Base-by-base conservation (phyloP, 805 yeast species). In the Cyberlindnera americana region DNA sequence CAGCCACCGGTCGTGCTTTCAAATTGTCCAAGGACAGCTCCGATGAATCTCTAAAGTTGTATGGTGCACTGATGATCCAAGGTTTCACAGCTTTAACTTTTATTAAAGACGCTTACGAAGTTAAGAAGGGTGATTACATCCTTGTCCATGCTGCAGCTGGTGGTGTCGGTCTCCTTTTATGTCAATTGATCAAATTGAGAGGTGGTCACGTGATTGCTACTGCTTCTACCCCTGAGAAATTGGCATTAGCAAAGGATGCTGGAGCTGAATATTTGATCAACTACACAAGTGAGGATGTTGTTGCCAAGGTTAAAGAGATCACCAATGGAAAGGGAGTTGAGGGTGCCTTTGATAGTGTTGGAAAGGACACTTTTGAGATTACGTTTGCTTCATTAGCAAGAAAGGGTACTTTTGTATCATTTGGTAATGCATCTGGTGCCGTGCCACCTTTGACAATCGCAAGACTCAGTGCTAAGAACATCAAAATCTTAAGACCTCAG, bases 81-180 rank as follows among this genome's bases (percentile, higher is more conserved):
- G 93, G 88, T 2, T 65, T 89, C 46, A 90, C 97, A 6, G 93
- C 91, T 2, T 61, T 83, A 52, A 74, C 91, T 1, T 78, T 90
- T 43, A 64, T 78, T 33, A 64, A 70, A 26, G 88, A 84, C 46
- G 75, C 93, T 2, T 77, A 84, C 55, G 54, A 69, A 2, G 83
- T 86, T 28, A 59, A 85, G 51, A 66, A 73, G 57, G 90, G 78
- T 38, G 96, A 91, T 43, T 72, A 63, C 50, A 73, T 84, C 31
- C 69, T 90, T 33, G 80, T 87, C 19, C 87, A 89, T 67, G 97
- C 97, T 4, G 96, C 96, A 7, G 96, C 97, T 3, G 98, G 97
- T 33, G 96, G 97, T 41, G 91, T 86, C 36, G 98, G 98, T 5
- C 71, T 76, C 37, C 50, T 86, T 15, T 65, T 88, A 38, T 67